phyloP scores from a whole-genome alignment of 352 stramenopile genomes.

The Pythium rishiriense region DNA sequence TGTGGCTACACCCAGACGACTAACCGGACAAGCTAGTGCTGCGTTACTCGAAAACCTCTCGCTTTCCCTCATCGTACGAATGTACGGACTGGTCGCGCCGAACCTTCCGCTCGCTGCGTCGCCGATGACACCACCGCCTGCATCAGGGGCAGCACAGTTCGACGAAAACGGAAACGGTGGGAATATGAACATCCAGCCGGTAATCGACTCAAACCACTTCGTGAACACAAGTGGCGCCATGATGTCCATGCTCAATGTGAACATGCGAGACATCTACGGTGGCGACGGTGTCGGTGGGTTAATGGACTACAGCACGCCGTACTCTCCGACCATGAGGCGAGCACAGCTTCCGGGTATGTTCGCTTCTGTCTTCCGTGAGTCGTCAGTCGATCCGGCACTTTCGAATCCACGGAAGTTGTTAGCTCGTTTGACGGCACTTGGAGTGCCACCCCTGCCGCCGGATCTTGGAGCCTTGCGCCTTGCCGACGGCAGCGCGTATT shows the following conservation, averaged over 20 bases:
- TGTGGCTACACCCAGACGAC: constrained; percentile 14
- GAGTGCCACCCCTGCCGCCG: constrained; percentile 91
- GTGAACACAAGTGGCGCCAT: constrained; percentile 39
- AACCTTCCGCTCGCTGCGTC: constrained; percentile 57
- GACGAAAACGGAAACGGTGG: constrained; percentile 22
- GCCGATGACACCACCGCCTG: constrained; percentile 29
- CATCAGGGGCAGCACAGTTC: constrained; percentile 15
- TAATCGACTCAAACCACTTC: constrained; percentile 69
- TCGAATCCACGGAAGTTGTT: constrained; percentile 84
- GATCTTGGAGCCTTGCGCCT: constrained; percentile 86
- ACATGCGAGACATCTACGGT: constrained; percentile 78
- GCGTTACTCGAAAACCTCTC: constrained; percentile 73
- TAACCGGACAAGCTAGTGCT: constrained; percentile 22
- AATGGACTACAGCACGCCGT: constrained; percentile 51
- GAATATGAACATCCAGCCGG: constrained; percentile 21
- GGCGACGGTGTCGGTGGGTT: constrained; percentile 60
- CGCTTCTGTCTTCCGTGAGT: constrained; percentile 37
- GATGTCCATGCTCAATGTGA: constrained; percentile 82
- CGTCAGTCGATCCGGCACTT: constrained; percentile 79
- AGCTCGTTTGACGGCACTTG: constrained; percentile 89
- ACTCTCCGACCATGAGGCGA: constrained; percentile 71
- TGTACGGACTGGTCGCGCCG: constrained; percentile 81
- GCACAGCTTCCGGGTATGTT: constrained; percentile 31
- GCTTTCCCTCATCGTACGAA: constrained; percentile 72
- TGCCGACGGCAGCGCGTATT: constrained; percentile 62